Evolutionary conservation across 108 stramenopile species (phyloP).

Genomic region (Nitzschia palea): DNA sequence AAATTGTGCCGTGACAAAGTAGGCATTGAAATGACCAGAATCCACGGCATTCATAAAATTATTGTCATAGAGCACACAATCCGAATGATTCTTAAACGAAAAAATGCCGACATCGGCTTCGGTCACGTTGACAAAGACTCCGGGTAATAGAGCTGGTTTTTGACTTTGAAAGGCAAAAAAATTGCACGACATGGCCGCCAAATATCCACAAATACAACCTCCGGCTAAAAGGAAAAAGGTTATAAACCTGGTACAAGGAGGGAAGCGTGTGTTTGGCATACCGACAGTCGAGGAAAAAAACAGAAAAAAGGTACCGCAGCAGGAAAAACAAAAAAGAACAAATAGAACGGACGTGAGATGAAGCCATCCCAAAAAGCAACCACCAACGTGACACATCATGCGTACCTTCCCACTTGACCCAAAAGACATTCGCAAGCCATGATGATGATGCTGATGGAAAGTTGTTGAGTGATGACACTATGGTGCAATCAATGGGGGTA

Average conservation of each 20-base stretch:
- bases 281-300: not conserved
- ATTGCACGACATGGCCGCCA: not conserved
- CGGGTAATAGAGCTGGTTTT: not conserved
- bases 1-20: constrained; percentile 7
- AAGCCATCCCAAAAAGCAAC: not conserved
- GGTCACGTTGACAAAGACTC: not conserved
- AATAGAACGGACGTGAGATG: not conserved
- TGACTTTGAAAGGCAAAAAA: constrained; percentile 1
- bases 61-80: constrained; percentile 4
- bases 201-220: constrained; percentile 4
- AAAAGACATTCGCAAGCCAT: not conserved
- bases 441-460: too few relatives aligned
- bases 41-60: not conserved
- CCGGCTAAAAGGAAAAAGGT: not conserved
- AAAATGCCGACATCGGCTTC: constrained; percentile 5
- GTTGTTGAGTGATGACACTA: too few relatives aligned
- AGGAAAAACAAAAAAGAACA: not conserved
- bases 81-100: not conserved
- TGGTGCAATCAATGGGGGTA: too few relatives aligned
- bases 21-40: not conserved
- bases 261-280: not conserved
- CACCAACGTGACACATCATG: not conserved
- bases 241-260: not conserved
- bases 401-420: constrained; percentile 3
- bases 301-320: not conserved